Conservation (phyloP, 805 yeast species). For the Candida tammaniensis region DNA sequence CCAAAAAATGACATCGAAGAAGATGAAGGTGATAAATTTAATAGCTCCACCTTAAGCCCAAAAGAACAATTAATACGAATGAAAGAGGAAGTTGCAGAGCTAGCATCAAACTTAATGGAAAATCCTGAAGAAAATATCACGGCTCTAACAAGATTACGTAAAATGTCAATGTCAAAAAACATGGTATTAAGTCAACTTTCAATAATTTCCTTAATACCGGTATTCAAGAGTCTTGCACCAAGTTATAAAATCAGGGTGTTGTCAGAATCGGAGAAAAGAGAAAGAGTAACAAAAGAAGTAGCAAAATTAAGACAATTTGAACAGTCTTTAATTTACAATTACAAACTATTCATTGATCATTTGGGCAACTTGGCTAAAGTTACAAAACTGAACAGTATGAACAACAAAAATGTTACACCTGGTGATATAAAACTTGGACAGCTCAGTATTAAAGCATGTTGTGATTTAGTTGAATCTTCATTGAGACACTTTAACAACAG, state of each 20-base stretch:
- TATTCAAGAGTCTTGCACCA: slow-evolving; percentile 83
- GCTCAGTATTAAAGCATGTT: slow-evolving; percentile 71
- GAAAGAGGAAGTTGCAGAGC: slow-evolving; percentile 80
- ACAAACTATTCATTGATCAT: slow-evolving; percentile 61
- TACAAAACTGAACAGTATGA: slow-evolving; percentile 35
- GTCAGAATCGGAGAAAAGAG: slow-evolving; percentile 75
- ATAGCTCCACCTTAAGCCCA: slow-evolving; percentile 47
- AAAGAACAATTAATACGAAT: slow-evolving; percentile 54
- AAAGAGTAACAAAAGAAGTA: slow-evolving; percentile 81
- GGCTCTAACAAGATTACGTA: slow-evolving; percentile 61
- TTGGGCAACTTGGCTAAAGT: slow-evolving; percentile 44
- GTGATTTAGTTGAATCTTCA: slow-evolving; percentile 62
- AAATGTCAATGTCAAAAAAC: slow-evolving; percentile 67
- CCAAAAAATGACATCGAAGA: slow-evolving; percentile 17
- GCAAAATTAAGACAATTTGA: slow-evolving; percentile 76
- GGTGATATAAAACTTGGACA: slow-evolving; percentile 47
- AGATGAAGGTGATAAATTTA: slow-evolving; percentile 33
- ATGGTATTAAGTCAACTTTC: slow-evolving; percentile 68
- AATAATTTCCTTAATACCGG: slow-evolving; percentile 75
- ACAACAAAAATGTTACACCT: slow-evolving; percentile 27
- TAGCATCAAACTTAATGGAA: slow-evolving; percentile 75
- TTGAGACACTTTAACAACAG: slow-evolving; percentile 80
- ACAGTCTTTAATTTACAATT: slow-evolving; percentile 68
- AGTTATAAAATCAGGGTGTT: slow-evolving; percentile 83
- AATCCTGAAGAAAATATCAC: slow-evolving; percentile 84